Percentiles rank a stretch among this genome's conserved stretches.
Conservation (phyloP, 2,329 filamentous ascomycete genomes). For the Trematosphaeria pertusa region DNA sequence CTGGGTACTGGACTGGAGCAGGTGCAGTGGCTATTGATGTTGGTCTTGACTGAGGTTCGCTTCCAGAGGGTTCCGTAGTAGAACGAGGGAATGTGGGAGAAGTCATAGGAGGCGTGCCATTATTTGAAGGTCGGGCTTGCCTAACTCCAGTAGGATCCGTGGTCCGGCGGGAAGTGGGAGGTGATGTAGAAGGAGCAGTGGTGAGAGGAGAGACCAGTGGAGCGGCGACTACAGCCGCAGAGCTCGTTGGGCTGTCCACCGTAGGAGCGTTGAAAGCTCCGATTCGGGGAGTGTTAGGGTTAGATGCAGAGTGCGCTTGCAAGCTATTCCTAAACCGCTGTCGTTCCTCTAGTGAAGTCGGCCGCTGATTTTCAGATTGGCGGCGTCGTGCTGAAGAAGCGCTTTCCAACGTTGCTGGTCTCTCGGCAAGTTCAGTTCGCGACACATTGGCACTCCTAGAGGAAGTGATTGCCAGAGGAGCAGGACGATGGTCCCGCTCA, state of each 20-base stretch:
- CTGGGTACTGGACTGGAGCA: slow-evolving; percentile 59
- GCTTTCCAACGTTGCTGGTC: slow-evolving; percentile 36
- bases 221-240: slow-evolving; percentile 30
- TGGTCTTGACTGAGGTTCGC: slow-evolving; percentile 25
- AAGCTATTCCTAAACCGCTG: slow-evolving; percentile 41
- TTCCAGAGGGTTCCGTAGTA: slow-evolving; percentile 34
- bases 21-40: slow-evolving; percentile 17
- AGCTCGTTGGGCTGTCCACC: slow-evolving; percentile 36
- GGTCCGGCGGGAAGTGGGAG: slow-evolving; percentile 35
- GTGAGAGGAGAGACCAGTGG: slow-evolving; percentile 25
- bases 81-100: slow-evolving; percentile 36
- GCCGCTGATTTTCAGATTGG: slow-evolving; percentile 54
- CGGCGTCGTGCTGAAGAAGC: slow-evolving; percentile 38
- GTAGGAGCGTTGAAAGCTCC: slow-evolving; percentile 33
- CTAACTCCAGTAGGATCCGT: slow-evolving; percentile 37
- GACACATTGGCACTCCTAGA: slow-evolving; percentile 64
- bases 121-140: slow-evolving; percentile 28
- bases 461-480: slow-evolving; percentile 31
- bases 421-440: slow-evolving; percentile 66
- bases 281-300: slow-evolving; percentile 37
- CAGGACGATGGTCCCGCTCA: slow-evolving; percentile 39
- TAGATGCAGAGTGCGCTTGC: slow-evolving; percentile 32
- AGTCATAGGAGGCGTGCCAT: slow-evolving; percentile 33
- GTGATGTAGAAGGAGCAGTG: slow-evolving; percentile 22
- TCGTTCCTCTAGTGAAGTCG: slow-evolving; percentile 47